Conservation (phyloP, 2,329 filamentous ascomycete genomes). For the Paramyrothecium roridum region DNA sequence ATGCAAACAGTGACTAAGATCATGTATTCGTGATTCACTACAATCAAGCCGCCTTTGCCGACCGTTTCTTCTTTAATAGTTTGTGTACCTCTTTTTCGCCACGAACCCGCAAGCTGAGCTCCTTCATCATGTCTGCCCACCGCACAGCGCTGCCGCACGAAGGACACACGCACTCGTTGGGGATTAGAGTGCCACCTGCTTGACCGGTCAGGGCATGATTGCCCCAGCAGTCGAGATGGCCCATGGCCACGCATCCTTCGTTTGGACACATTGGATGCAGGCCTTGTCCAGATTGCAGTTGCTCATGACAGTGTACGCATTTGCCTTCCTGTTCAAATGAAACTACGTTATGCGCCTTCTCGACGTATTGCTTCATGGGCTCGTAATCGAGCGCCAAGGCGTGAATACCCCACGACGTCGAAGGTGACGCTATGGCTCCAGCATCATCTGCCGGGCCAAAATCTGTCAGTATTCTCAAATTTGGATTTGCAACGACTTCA, state of each 20-base stretch:
- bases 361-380: conserved; percentile 49
- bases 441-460: conserved; percentile 30
- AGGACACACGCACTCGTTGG: conserved; percentile 68
- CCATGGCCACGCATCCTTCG: conserved; percentile 50
- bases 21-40: neutral
- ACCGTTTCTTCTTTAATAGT: conserved; percentile 55
- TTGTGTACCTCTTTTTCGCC: conserved; percentile 68
- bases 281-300: conserved; percentile 43
- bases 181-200: conserved; percentile 52
- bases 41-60: conserved; percentile 16
- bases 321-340: conserved; percentile 53
- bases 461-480: conserved; percentile 56
- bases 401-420: conserved; percentile 44
- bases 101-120: conserved; percentile 70
- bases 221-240: conserved; percentile 60
- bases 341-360: conserved; percentile 52
- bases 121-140: conserved; percentile 81
- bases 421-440: conserved; percentile 1
- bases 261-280: conserved; percentile 57
- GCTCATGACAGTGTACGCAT: conserved; percentile 50
- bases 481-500: conserved; percentile 41
- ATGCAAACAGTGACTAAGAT: no score
- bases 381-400: conserved; percentile 54
- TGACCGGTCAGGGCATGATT: conserved; percentile 42
- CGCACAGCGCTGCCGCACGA: conserved; percentile 57